Evolutionary conservation across 139 green algal genomes (phyloP).

Genomic region (Haematococcus lacustris): DNA sequence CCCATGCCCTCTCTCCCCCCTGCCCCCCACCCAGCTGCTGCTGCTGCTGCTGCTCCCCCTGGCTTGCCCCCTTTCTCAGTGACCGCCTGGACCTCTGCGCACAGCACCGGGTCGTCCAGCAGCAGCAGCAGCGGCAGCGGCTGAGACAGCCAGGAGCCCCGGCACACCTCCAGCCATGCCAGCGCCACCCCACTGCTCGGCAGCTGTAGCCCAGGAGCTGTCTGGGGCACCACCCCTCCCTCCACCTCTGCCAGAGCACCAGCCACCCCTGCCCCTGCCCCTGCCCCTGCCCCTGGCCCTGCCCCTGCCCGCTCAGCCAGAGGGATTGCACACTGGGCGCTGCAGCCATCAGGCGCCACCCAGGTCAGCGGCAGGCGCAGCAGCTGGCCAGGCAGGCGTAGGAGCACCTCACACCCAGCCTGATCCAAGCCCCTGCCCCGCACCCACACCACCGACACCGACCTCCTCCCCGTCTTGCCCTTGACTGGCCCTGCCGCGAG

Average conservation of each 20-base stretch:
- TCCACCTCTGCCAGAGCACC: background rate
- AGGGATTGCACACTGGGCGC: too few relatives aligned
- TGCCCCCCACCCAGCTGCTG: background rate
- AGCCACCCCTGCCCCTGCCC: background rate
- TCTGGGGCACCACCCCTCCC: background rate
- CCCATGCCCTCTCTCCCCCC: background rate
- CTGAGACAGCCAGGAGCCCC: slow-evolving; percentile 30
- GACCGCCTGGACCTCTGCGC: slow-evolving; percentile 30
- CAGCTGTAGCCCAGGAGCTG: background rate
- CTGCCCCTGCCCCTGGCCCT: background rate
- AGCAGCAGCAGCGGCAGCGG: slow-evolving; percentile 34
- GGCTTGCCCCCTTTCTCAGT: too few relatives aligned
- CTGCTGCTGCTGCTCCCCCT: background rate
- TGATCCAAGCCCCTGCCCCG: background rate
- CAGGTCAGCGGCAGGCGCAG: background rate
- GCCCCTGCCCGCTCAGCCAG: too few relatives aligned
- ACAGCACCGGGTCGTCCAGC: slow-evolving; percentile 24
- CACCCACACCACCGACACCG: too few relatives aligned
- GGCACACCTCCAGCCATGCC: slow-evolving; percentile 35
- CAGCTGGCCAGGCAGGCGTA: background rate
- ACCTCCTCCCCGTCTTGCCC: too few relatives aligned
- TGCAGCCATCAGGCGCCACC: too few relatives aligned
- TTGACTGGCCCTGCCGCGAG: too few relatives aligned
- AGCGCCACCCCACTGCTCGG: slow-evolving; percentile 15
- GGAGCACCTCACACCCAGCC: background rate